phyloP scores from a whole-genome alignment of 257 asterid genomes.

The Petunia secreta region DNA sequence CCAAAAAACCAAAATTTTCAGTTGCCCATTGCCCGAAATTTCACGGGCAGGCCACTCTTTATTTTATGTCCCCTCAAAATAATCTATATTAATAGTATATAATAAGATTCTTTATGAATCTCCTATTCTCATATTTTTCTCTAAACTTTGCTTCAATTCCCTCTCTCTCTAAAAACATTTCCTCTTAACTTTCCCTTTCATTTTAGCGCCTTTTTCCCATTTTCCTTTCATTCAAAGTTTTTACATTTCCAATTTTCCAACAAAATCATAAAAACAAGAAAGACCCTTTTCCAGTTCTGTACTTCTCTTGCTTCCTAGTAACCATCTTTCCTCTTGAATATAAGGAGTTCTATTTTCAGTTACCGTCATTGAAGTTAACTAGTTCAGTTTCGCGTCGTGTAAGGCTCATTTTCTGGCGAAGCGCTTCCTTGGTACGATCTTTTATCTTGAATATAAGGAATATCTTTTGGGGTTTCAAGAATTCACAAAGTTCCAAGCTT shows the following conservation, averaged over 20 bases:
- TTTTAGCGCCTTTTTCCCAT: conserved; percentile 61
- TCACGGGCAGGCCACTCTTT: conserved; percentile 50
- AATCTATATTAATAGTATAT: conserved; percentile 13
- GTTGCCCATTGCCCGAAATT: conserved; percentile 47
- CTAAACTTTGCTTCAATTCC: conserved; percentile 23
- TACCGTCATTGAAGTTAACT: too few species aligned
- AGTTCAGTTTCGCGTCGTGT: too few species aligned
- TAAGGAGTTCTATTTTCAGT: neutral
- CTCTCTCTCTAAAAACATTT: conserved; percentile 26
- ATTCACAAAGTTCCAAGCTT: neutral
- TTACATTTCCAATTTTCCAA: conserved; percentile 1
- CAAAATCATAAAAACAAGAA: conserved; percentile 22
- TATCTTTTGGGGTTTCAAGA: neutral
- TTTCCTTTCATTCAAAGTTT: conserved; percentile 33
- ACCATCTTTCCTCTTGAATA: conserved; percentile 19
- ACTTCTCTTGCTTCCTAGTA: conserved; percentile 31
- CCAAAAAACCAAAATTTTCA: conserved; percentile 43
- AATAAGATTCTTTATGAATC: conserved; percentile 24
- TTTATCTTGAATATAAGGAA: conserved; percentile 12
- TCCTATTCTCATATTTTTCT: conserved; percentile 21
- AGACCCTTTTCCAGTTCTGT: conserved; percentile 43
- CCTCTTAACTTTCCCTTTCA: conserved; percentile 30
- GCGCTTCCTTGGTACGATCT: conserved; percentile 19
- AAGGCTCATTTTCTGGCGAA: too few species aligned
- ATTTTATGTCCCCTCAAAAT: too few species aligned